Base-by-base conservation (phyloP, 495 filamentous ascomycete genomes). In the Trichocladium uniseriatum region DNA sequence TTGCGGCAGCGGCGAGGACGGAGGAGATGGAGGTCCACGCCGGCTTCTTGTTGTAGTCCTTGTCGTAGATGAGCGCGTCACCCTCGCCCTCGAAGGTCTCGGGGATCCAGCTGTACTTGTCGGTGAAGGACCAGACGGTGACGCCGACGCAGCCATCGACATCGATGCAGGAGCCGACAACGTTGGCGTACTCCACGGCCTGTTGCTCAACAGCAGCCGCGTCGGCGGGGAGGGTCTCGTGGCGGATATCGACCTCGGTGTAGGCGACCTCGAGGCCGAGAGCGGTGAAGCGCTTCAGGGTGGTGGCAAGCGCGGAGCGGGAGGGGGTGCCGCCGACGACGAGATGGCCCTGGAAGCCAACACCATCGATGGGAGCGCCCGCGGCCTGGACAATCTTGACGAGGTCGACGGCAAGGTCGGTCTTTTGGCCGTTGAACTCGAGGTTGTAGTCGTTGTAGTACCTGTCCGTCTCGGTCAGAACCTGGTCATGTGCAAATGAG, bases 361-460 rank as follows among this genome's bases (percentile, higher is more conserved):
- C 68, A 43, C 79, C 80, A 51, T 82, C 73, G 56, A 82, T 81
- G 27, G 69, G 73, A 14, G 77, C 67, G 42, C 72, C 73, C 21
- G 69, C 68, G 21, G 49, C 51, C 55, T 73, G 62, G 43, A 81
- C 51, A 15, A 72, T 60, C 35, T 59, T 51, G 53, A 82, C 72
- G 34, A 82, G 57, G 22, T 65, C 49, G 18, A 76, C 54, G 18
- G 75, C 68, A 9, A 57, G 59, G 38, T 60, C 52, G 18, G 72
- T 65, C 63, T 83, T 82, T 57, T 67, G 56, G 21, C 70, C 68
- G 35, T 71, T 66, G 55, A 65, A 67, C 61, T 82, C 79, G 53
- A 83, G 75, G 60, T 78, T 78, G 68, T 81, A 83, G 68, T 83
- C 79, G 66, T 86, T 87, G 69, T 84, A 82, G 70, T 83, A 86